Evolutionary conservation across 2,329 filamentous ascomycete species (phyloP), one percentile per base, ranked within the genome.

Genomic region (Colletotrichum gigasporum): DNA sequence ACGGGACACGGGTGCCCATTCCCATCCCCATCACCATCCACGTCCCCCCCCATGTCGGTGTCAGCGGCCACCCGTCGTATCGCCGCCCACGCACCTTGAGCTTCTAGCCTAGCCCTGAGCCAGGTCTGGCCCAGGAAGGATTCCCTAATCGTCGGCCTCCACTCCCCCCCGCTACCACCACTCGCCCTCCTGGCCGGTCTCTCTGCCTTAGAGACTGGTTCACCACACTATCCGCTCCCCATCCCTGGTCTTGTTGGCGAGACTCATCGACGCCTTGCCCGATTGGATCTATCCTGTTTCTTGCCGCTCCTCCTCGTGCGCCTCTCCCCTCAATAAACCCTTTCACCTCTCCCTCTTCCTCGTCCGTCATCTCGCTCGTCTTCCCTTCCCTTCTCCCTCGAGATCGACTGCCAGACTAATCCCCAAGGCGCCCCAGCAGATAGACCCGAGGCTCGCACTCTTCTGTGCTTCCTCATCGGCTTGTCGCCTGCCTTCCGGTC

Each of bases 231-330:
- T 50, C 56, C 30, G 41, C 24, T 53, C n/a, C 34, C 26, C 50
- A 61, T 44, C 56, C 62, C 56, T 62, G 32, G 48, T 50, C 48
- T 50, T 39, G 50, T 32, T 63, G 58, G 63, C 58, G 63, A 65
- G 57, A 59, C 58, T 63, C 51, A 39, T 65, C 58, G 51, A 39
- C 63, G 58, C 63, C 34, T 63, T 56, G 44, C 63, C 63, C 63
- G 20, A 65, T 65, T 58, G 44, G 63, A 32, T 26, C 53, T 32
- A 22, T 30, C 39, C 8, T 65, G 58, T 65, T 63, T 51, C 37
- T 65, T 41, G 61, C 44, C 34, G 39, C 32, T 54, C 22, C 16
- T 24, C 28, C 41, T 54, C 58, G 42, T 26, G 35, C 20, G 63
- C 59, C 44, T 65, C 28, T 52, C 51, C 30, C 45, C 20, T 63